A percentile compares a stretch with the other conserved stretches of the same genome.
Evolutionary conservation across 306 rosid genomes (phyloP).

Genomic region (Prunus davidiana): DNA sequence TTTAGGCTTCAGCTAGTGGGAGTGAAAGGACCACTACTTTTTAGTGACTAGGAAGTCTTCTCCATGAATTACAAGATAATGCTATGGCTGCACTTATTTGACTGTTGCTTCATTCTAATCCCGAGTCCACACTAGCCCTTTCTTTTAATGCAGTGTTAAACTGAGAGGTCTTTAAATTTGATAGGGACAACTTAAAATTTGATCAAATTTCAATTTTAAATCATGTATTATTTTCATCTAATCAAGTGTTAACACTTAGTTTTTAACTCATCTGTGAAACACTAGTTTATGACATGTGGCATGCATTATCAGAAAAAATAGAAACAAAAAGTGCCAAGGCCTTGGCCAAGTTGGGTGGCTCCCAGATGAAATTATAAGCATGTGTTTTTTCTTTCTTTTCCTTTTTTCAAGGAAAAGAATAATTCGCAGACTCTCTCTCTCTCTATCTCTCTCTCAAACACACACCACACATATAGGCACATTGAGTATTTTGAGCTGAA

Average conservation of each 20-base stretch:
- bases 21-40: conserved; percentile 19
- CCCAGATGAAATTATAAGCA: conserved; percentile 6
- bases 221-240: neutral
- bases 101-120: conserved; percentile 1
- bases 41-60: conserved; percentile 20
- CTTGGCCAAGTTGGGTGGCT: conserved; percentile 16
- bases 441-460: neutral
- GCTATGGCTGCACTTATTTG: conserved; percentile 1
- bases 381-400: neutral
- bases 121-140: neutral
- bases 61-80: conserved; percentile 11
- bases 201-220: neutral
- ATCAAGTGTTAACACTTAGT: neutral
- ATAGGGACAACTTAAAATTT: neutral
- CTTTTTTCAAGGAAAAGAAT: conserved; percentile 4
- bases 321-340: neutral
- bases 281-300: neutral
- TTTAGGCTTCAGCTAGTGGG: neutral
- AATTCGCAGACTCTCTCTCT: neutral
- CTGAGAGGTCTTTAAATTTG: neutral
- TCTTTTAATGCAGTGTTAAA: neutral
- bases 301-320: neutral
- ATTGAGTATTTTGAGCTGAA: neutral
- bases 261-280: neutral
- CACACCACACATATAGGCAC: conserved; percentile 8